Evolutionary conservation across 352 stramenopile species (phyloP), one percentile per base, ranked within the genome.

Genomic region (Hyaloperonospora arabidopsidis): DNA sequence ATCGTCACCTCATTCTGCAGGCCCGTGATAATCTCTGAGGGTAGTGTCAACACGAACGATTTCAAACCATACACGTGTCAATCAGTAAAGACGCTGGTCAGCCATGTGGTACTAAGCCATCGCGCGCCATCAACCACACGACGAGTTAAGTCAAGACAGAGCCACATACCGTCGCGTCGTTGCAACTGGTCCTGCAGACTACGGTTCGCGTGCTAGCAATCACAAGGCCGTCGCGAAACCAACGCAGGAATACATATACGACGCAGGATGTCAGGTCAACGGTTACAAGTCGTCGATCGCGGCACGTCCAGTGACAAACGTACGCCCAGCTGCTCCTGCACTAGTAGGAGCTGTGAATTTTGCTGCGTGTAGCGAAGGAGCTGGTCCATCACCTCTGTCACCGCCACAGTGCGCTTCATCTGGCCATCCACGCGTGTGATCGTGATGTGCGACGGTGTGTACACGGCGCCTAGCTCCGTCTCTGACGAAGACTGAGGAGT

Each of bases 341-440:
- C 61, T 51, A 69, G 57, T 18, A 80, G 65, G 17, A 84, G 70
- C 54, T 86, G 75, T 49, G 65, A 52, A 65, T 87, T 90, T 35
- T 84, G 70, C 51, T 89, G 72, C 41, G 76, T 77, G 52, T 81
- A 89, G 34, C 61, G 59, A 45, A 87, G 59, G 28, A 91, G 57
- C 53, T 91, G 79, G 52, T 88, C 79, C 81, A 91, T 91, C 58
- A 89, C 79, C 34, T 89, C 78, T 10, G 73, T 79, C 29, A 91
- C 81, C 1, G 75, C 72, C 43, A 89, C 74, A 25, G 75, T 76
- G n/a, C 80, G 71, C 52, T 76, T 86, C 64, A 86, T 72, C 65
- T 89, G 78, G 14, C 77, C 77, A 34, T 91, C 78, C 49, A 69
- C 71, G 36, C 78, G 72, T 5, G 78, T 91, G 39, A 91, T 85